Evolutionary conservation across 1,284 basidiomycete species (phyloP).

Genomic region (Nidula niveotomentosa): DNA sequence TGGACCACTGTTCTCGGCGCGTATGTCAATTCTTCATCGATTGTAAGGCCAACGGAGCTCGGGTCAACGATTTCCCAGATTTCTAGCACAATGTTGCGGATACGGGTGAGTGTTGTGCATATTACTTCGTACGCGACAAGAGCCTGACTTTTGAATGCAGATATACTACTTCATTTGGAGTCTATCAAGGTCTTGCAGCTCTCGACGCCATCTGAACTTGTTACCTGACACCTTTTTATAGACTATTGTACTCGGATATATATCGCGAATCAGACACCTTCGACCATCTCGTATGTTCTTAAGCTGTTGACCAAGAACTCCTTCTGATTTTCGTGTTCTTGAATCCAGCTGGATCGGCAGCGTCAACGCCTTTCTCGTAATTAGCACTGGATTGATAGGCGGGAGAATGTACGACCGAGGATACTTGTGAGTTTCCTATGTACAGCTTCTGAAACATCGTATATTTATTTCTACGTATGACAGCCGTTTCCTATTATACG

Average conservation of each 20-base stretch:
- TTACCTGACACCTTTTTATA: conserved; percentile 8
- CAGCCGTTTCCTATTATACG: conserved; percentile 6
- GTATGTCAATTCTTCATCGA: conserved; percentile 2
- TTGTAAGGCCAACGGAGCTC: background rate
- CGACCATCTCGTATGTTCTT: conserved; percentile 31
- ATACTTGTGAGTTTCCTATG: conserved; percentile 18
- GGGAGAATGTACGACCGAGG: conserved; percentile 30
- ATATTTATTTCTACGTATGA: no score
- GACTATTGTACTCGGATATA: conserved; percentile 28
- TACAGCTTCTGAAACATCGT: no score
- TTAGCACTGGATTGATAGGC: conserved; percentile 30
- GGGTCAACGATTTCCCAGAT: conserved; percentile 7
- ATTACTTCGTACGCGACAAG: conserved; percentile 21
- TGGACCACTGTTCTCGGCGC: conserved; percentile 6
- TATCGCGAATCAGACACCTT: conserved; percentile 29
- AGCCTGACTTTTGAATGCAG: conserved; percentile 13
- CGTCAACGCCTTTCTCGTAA: conserved; percentile 37
- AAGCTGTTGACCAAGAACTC: background rate
- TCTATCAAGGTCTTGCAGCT: conserved; percentile 33
- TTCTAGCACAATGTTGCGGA: conserved; percentile 27
- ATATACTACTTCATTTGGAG: conserved; percentile 36
- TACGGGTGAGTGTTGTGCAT: conserved; percentile 28
- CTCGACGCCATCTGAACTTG: conserved; percentile 8
- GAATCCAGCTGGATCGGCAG: conserved; percentile 48
- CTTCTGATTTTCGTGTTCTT: background rate